phyloP scores from a whole-genome alignment of 78 protist genomes.

The Dictyostelium intermedium region DNA sequence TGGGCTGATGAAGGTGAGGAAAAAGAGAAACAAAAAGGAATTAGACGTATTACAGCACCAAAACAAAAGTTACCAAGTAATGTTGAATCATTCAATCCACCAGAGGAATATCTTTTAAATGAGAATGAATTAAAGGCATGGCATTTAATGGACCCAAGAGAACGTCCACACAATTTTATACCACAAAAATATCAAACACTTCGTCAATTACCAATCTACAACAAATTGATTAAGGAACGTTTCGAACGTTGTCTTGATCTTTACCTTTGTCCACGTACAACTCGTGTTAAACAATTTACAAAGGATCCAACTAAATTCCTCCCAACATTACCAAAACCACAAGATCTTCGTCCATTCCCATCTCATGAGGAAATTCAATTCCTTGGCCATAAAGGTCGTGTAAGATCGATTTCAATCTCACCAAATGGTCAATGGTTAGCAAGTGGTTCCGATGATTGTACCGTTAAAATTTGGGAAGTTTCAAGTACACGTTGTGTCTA shows the following conservation, averaged over 20 bases:
- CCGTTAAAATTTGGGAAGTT: constrained; percentile 93
- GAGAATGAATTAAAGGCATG: constrained; percentile 83
- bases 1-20: constrained; percentile 69
- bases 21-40: constrained; percentile 12
- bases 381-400: constrained; percentile 75
- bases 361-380: constrained; percentile 55
- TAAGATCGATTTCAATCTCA: constrained; percentile 82
- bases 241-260: constrained; percentile 98
- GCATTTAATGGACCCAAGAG: constrained; percentile 58
- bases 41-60: constrained; percentile 71
- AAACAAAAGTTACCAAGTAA: constrained; percentile 88
- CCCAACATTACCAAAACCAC: constrained; percentile 95
- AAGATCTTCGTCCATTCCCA: constrained; percentile 98
- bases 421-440: constrained; percentile 95
- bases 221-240: constrained; percentile 87
- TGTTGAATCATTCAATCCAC: constrained; percentile 97
- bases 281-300: constrained; percentile 30
- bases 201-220: constrained; percentile 93
- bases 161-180: constrained; percentile 76
- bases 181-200: constrained; percentile 86
- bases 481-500: constrained; percentile 89
- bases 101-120: constrained; percentile 93
- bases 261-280: constrained; percentile 92
- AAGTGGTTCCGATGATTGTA: constrained; percentile 89
- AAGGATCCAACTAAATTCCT: constrained; percentile 48